Conservation (phyloP, 177 flowering plant genomes). For the Vitis hybrid region DNA sequence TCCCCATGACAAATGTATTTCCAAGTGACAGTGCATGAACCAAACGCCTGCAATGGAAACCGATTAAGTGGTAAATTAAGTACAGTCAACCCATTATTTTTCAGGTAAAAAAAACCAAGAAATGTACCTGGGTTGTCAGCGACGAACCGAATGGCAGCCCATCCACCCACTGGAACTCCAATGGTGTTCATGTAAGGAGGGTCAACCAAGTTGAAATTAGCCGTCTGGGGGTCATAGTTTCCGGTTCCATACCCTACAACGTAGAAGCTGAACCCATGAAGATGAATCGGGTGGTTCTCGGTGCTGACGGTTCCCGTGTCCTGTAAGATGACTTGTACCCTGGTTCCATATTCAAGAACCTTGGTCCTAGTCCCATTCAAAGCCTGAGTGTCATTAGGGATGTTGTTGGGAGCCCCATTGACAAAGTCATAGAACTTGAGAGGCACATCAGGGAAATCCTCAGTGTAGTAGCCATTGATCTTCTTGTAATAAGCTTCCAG, state of each 20-base stretch:
- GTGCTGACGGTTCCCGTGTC: constrained; percentile 54
- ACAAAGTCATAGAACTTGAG: constrained; percentile 58
- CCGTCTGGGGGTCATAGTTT: constrained; percentile 47
- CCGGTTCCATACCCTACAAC: constrained; percentile 67
- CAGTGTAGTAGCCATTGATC: constrained; percentile 46
- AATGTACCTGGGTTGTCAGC: constrained; percentile 80
- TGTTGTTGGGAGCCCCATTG: constrained; percentile 61
- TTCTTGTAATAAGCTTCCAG: constrained; percentile 56
- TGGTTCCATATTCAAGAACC: constrained; percentile 55
- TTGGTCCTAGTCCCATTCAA: constrained; percentile 54
- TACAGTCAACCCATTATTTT: neutral
- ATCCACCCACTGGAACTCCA: constrained; percentile 78
- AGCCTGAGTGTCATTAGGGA: constrained; percentile 52
- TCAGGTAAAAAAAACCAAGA: neutral
- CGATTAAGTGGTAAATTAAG: neutral
- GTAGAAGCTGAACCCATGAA: constrained; percentile 76
- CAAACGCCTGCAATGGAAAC: constrained; percentile 53
- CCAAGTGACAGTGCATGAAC: constrained; percentile 85
- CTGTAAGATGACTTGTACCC: constrained; percentile 64
- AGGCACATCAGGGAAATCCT: constrained; percentile 65
- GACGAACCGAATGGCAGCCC: constrained; percentile 71
- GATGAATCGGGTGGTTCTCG: constrained; percentile 79
- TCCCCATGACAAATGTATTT: constrained; percentile 66
- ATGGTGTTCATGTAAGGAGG: constrained; percentile 77
- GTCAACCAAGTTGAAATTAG: constrained; percentile 53